A percentile compares a stretch with the other conserved stretches of the same genome.
phyloP scores from a whole-genome alignment of 2,329 filamentous ascomycete genomes.

The Trichoderma breve region DNA sequence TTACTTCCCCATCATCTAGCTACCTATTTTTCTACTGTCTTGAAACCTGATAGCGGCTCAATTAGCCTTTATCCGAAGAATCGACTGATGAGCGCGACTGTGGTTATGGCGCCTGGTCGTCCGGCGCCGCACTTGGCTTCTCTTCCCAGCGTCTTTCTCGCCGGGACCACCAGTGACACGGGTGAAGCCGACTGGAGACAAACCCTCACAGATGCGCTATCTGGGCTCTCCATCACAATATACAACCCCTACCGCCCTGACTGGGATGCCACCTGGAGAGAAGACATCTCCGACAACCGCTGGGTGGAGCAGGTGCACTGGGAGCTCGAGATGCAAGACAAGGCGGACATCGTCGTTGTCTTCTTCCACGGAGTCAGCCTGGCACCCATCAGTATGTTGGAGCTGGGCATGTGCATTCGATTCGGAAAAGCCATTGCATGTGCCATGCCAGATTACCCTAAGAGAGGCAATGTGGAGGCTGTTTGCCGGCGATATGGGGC shows the following conservation, averaged over 20 bases:
- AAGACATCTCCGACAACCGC: conserved; percentile 45
- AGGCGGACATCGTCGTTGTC: conserved; percentile 53
- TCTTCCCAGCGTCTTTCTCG: conserved; percentile 51
- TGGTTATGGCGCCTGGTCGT: conserved; percentile 32
- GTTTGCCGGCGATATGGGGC: conserved; percentile 51
- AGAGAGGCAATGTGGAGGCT: conserved; percentile 60
- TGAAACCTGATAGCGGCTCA: not conserved
- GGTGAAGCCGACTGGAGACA: conserved; percentile 51
- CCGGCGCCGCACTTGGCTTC: conserved; percentile 20
- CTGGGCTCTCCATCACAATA: conserved; percentile 49
- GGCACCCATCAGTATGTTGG: conserved; percentile 58
- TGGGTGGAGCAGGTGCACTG: conserved; percentile 58
- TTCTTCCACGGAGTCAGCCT: conserved; percentile 53
- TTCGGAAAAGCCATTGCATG: conserved; percentile 50
- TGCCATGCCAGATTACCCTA: conserved; percentile 51
- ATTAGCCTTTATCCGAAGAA: not conserved
- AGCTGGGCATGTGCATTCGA: conserved; percentile 55
- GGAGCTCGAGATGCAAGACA: conserved; percentile 58
- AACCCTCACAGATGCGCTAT: conserved; percentile 41
- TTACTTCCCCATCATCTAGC: not conserved
- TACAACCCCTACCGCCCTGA: conserved; percentile 55
- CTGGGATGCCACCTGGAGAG: conserved; percentile 55
- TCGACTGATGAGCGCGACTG: not conserved
- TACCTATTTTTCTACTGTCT: not conserved
- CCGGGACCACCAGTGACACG: conserved; percentile 52